Evolutionary conservation across 768 basidiomycete genomes (phyloP).

Genomic region (Neoboletus subvelutipes): DNA sequence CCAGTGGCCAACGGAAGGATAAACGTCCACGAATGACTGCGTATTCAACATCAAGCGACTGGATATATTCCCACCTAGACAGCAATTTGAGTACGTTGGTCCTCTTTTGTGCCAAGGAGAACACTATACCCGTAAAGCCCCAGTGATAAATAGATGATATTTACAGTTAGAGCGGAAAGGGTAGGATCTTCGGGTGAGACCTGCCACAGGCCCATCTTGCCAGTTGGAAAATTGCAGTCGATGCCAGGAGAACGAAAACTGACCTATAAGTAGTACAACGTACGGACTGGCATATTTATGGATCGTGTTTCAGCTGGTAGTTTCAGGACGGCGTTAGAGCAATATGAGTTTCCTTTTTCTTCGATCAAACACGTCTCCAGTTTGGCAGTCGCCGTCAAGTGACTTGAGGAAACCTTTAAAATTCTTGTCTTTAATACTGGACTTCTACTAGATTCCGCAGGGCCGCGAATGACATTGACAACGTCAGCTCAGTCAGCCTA

Average conservation of each 20-base stretch:
- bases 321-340: background rate
- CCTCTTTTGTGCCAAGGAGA: background rate
- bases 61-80: slow-evolving; percentile 25
- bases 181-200: background rate
- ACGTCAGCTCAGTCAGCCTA: background rate
- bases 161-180: background rate
- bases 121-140: slow-evolving; percentile 23
- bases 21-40: slow-evolving; percentile 13
- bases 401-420: background rate
- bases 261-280: background rate
- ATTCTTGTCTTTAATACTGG: background rate
- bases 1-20: slow-evolving; percentile 18
- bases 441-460: background rate
- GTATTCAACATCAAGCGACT: slow-evolving; percentile 18
- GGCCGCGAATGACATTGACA: background rate
- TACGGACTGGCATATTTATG: background rate
- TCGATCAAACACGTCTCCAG: background rate
- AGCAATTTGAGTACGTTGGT: background rate
- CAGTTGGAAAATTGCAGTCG: background rate
- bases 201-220: slow-evolving; percentile 3
- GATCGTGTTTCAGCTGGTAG: background rate
- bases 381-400: background rate
- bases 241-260: background rate
- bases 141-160: slow-evolving; percentile 12
- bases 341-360: background rate